These are phyloP conservation scores for Hibiscus trionum DNA, from an alignment of 345 rosid genomes.

Conservation along the genomic window DNA sequence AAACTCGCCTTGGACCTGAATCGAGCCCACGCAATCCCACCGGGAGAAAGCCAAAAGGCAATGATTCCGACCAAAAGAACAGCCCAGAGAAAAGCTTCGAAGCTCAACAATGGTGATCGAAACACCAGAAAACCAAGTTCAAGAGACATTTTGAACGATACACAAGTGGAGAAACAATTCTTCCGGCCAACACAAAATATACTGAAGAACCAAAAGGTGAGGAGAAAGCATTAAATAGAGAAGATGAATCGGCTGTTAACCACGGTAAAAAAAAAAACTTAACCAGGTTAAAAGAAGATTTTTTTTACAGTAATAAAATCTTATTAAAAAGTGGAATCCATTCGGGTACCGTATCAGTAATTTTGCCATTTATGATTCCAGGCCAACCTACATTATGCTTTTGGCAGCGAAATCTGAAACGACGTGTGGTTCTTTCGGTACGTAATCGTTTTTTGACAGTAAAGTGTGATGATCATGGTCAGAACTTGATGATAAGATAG, in stretches of 20 bases:
- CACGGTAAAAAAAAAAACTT: background rate
- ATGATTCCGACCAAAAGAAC: slow-evolving; percentile 25
- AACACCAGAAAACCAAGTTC: background rate
- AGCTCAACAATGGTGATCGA: slow-evolving; percentile 10
- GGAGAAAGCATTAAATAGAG: background rate
- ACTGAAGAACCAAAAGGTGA: background rate
- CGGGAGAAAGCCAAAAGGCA: slow-evolving; percentile 42
- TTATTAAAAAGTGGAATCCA: background rate
- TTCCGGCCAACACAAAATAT: background rate
- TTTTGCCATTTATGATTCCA: background rate
- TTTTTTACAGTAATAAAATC: too few species aligned
- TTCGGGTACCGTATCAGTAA: background rate
- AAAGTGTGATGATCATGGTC: background rate
- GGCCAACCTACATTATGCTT: background rate
- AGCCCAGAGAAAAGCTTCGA: slow-evolving; percentile 28
- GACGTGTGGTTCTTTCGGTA: background rate
- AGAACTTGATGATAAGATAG: background rate
- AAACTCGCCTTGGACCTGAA: slow-evolving; percentile 11
- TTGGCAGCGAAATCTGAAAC: background rate
- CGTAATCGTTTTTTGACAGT: background rate
- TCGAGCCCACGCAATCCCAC: slow-evolving; percentile 68
- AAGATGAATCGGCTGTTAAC: background rate
- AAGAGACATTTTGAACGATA: background rate
- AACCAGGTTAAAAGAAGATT: background rate
- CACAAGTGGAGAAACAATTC: background rate